These are phyloP conservation scores for Aspergillus aculeatus DNA, from an alignment of 2,329 filamentous ascomycete genomes.

Conservation along the genomic window DNA sequence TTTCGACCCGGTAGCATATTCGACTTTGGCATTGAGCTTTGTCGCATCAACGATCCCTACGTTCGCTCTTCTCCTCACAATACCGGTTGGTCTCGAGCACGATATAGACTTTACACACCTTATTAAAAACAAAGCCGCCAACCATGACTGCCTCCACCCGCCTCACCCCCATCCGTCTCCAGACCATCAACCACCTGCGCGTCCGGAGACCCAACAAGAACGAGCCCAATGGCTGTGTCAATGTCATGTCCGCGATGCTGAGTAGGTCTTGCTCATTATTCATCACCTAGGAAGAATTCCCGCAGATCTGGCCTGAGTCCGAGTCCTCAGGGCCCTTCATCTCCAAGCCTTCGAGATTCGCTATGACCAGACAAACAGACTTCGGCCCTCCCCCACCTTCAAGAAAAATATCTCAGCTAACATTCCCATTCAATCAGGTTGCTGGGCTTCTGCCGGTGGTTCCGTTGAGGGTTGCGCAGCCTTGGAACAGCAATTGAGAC, in stretches of 20 bases:
- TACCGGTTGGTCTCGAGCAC: background rate
- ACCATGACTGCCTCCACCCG: conserved; percentile 47
- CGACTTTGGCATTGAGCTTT: conserved; percentile 14
- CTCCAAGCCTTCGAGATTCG: too few species aligned
- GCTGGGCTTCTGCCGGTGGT: conserved; percentile 49
- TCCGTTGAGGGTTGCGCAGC: conserved; percentile 57
- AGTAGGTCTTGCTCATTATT: conserved; percentile 48
- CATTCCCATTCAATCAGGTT: conserved; percentile 32
- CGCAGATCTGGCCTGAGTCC: too few species aligned
- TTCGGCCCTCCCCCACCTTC: background rate
- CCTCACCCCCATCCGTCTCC: conserved; percentile 46
- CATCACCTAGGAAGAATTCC: too few species aligned
- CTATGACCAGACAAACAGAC: background rate
- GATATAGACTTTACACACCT: too few species aligned
- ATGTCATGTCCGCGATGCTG: conserved; percentile 65
- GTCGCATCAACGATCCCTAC: background rate
- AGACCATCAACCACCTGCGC: conserved; percentile 56
- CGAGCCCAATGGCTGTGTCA: conserved; percentile 63
- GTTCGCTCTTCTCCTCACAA: background rate
- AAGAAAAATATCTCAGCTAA: conserved; percentile 10
- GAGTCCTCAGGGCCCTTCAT: too few species aligned
- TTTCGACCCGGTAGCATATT: conserved; percentile 3
- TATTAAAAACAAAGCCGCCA: too few species aligned
- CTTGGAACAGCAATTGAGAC: conserved; percentile 60
- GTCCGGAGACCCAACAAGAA: conserved; percentile 63